Evolutionary conservation across 345 rosid species (phyloP), one percentile per base, ranked within the genome.

Genomic region (Citrus cavaleriei): DNA sequence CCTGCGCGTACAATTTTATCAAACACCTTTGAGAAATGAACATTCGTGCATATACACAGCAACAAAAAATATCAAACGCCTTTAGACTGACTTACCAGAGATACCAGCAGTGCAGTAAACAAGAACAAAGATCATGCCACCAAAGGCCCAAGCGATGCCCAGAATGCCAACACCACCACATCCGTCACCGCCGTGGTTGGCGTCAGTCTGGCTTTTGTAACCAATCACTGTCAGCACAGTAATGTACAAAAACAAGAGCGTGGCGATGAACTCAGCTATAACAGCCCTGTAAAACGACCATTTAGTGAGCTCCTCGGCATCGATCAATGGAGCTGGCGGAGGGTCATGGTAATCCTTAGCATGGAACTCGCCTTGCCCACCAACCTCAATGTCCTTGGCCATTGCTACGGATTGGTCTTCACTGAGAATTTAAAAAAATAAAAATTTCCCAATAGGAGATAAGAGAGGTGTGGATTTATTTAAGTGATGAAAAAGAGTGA

Each of bases 81-180:
- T 30, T 12, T 42, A n/a, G 3, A 67, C 80, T 16, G 14, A 46
- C 51, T 46, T 28, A 87, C 94, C 95, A 49, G 95, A 91, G 70
- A 91, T 88, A 72, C 95, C 95, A 70, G 95, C 93, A 40, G 90
- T 91, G 84, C 93, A 91, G 81, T 91, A 89, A 68, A 91, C 92
- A 28, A 91, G 94, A 37, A 91, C 66, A 30, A 91, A 91, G 66
- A 91, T 91, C 94, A 91, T 91, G 79, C 95, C 95, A 14, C 94
- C 93, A 14, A 91, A 91, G 46, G 94, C 88, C 94, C 94, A 91
- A 2, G 94, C 85, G 35, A 91, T 87, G 13, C 92, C 94, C 2
- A 91, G 89, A 72, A 91, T 78, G 72, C 93, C 94, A 30, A 91
- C 94, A 1, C 95, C 91, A 35, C 84, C 88, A 12, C 93, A 89